These are phyloP conservation scores for Curvularia sp. DNA, from an alignment of 2,329 filamentous ascomycete species.

Conservation along the genomic window DNA sequence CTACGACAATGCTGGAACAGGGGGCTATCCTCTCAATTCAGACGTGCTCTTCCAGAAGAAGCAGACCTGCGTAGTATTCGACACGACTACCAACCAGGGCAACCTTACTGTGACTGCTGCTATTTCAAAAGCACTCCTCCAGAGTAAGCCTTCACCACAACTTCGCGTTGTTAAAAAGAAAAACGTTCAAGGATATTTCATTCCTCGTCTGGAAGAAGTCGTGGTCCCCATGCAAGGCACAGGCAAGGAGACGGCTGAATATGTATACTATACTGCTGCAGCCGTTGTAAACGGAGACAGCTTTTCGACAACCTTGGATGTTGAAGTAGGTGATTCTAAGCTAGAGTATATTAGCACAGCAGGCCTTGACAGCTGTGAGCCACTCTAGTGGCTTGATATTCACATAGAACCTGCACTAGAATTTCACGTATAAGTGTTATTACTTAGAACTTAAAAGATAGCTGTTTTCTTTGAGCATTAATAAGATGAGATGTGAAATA, in stretches of 20 bases:
- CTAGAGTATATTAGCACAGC: background rate
- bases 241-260: background rate
- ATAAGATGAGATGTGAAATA: no score
- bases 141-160: background rate
- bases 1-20: constrained; percentile 19
- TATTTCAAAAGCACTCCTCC: background rate
- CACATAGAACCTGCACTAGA: no score
- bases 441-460: no score
- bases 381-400: background rate
- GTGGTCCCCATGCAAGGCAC: background rate
- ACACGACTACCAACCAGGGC: no score
- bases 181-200: background rate
- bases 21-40: constrained; percentile 9
- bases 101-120: background rate
- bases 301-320: background rate
- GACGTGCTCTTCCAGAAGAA: background rate
- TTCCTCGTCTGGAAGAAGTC: background rate
- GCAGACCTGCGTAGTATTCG: background rate
- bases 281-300: background rate
- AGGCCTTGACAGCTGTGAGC: background rate
- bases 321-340: background rate
- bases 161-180: background rate
- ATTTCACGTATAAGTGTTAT: no score
- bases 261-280: background rate
- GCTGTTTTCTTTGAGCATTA: no score